Percentiles rank a stretch among this genome's conserved stretches.
Evolutionary conservation across 2,329 filamentous ascomycete genomes (phyloP).

Genomic region (Neocatenulostroma microsporum): DNA sequence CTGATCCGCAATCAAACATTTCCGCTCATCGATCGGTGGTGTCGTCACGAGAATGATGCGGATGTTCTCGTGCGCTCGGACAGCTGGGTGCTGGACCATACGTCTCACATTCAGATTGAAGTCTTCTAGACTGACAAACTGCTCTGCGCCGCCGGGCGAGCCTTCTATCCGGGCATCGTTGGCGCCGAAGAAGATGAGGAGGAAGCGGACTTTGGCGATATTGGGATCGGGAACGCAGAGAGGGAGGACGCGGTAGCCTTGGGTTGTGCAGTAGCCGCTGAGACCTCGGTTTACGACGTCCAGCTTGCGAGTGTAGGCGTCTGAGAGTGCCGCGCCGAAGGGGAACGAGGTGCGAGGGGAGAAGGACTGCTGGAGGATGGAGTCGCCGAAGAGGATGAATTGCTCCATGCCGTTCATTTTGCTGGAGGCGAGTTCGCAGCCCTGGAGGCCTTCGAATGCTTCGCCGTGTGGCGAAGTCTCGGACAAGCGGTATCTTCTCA

Average conservation of each 20-base stretch:
- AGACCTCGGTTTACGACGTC: slow-evolving; percentile 87
- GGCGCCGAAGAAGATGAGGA: slow-evolving; percentile 65
- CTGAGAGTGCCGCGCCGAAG: slow-evolving; percentile 63
- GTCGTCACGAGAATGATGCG: slow-evolving; percentile 72
- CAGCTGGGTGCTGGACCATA: slow-evolving; percentile 64
- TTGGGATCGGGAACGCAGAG: slow-evolving; percentile 62
- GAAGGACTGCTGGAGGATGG: slow-evolving; percentile 65
- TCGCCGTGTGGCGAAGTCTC: too few relatives aligned
- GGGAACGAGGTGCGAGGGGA: slow-evolving; percentile 60
- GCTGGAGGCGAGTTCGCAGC: too few relatives aligned
- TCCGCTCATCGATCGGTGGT: slow-evolving; percentile 48
- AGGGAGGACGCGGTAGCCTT: slow-evolving; percentile 62
- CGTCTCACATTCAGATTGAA: slow-evolving; percentile 65
- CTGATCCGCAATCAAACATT: slow-evolving; percentile 11
- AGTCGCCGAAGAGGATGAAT: slow-evolving; percentile 78
- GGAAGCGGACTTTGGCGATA: slow-evolving; percentile 54
- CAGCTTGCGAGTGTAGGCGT: slow-evolving; percentile 62
- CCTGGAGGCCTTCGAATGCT: too few relatives aligned
- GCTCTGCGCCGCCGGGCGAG: slow-evolving; percentile 48
- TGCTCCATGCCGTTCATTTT: too few relatives aligned
- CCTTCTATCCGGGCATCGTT: slow-evolving; percentile 74
- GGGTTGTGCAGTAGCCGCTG: slow-evolving; percentile 72
- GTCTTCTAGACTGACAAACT: slow-evolving; percentile 68
- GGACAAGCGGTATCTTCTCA: too few relatives aligned
- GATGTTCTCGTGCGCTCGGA: slow-evolving; percentile 58